Percentiles rank a stretch among this genome's conserved stretches.
These are phyloP conservation scores for Fistulina hepatica DNA, from an alignment of 1,284 basidiomycete genomes.

Conservation along the genomic window DNA sequence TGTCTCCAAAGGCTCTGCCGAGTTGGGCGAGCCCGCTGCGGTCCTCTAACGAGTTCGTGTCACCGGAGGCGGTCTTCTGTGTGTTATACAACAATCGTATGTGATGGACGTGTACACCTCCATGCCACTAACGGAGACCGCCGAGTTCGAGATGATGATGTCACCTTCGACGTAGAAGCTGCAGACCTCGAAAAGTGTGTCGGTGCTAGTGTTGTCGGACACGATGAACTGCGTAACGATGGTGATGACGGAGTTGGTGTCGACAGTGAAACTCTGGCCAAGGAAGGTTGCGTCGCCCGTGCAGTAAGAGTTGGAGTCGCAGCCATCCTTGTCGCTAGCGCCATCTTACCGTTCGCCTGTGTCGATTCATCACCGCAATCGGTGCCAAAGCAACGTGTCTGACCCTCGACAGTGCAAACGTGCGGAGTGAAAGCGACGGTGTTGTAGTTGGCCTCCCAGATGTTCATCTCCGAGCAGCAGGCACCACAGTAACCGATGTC, in stretches of 20 bases:
- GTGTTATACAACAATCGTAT: slow-evolving; percentile 22
- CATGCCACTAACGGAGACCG: slow-evolving; percentile 27
- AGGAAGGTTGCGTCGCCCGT: slow-evolving; percentile 37
- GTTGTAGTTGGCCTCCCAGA: slow-evolving; percentile 15
- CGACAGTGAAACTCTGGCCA: slow-evolving; percentile 16
- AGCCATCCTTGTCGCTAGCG: slow-evolving; percentile 40
- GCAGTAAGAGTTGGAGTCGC: slow-evolving; percentile 47
- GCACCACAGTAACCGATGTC: neutral
- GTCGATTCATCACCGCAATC: slow-evolving; percentile 26
- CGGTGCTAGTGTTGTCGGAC: slow-evolving; percentile 28
- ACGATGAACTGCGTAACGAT: slow-evolving; percentile 38
- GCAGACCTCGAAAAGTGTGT: slow-evolving; percentile 33
- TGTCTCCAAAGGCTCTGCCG: slow-evolving; percentile 27
- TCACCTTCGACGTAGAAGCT: slow-evolving; percentile 37
- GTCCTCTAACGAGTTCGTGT: slow-evolving; percentile 29
- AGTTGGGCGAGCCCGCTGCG: slow-evolving; percentile 30
- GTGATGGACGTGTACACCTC: slow-evolving; percentile 23
- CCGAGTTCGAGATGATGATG: slow-evolving; percentile 32
- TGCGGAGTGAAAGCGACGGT: slow-evolving; percentile 13
- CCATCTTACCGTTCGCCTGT: slow-evolving; percentile 28
- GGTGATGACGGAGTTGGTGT: slow-evolving; percentile 36
- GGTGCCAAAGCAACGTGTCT: slow-evolving; percentile 26
- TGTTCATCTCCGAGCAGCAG: slow-evolving; percentile 7
- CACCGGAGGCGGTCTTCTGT: slow-evolving; percentile 24
- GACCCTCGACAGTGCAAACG: slow-evolving; percentile 6